Evolutionary conservation across 495 filamentous ascomycete species (phyloP).

Genomic region (Entonaema liquescens): DNA sequence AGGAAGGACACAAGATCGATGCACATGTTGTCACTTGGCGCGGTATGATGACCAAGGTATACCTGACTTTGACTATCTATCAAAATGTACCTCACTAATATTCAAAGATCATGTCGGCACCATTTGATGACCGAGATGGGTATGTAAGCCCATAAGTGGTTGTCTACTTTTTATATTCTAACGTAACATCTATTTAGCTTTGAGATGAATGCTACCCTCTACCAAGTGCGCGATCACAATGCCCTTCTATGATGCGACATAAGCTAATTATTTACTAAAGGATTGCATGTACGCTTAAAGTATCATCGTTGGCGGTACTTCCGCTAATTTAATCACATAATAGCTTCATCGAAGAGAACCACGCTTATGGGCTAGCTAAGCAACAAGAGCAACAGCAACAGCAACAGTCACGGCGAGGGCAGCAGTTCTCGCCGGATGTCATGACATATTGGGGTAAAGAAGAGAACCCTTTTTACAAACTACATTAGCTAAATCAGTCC

Average conservation of each 20-base stretch:
- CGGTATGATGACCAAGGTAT: conserved; percentile 97
- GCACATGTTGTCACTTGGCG: conserved; percentile 92
- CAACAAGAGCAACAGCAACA: conserved; percentile 65
- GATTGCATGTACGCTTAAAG: conserved; percentile 73
- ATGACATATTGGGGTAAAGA: conserved; percentile 69
- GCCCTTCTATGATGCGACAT: not conserved
- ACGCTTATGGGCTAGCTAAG: conserved; percentile 68
- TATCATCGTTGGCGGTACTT: not conserved
- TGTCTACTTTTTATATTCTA: conserved; percentile 8
- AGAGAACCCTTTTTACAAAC: not conserved
- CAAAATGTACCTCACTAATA: not conserved
- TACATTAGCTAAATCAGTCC: conserved; percentile 27
- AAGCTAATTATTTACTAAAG: conserved; percentile 53
- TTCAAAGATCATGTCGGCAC: conserved; percentile 79
- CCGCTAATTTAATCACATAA: conserved; percentile 26
- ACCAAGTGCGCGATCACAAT: conserved; percentile 71
- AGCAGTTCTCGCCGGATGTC: conserved; percentile 47
- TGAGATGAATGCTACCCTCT: conserved; percentile 93
- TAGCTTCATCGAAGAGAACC: conserved; percentile 95
- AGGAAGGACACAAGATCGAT: conserved; percentile 69
- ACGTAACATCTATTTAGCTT: conserved; percentile 63
- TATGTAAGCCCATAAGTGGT: conserved; percentile 49
- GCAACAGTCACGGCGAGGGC: conserved; percentile 68
- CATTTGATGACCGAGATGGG: conserved; percentile 84
- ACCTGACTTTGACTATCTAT: conserved; percentile 5